A percentile compares a stretch with the other conserved stretches of the same genome.
Evolutionary conservation across 345 rosid genomes (phyloP).

Genomic region (Noccaea bulbosa): DNA sequence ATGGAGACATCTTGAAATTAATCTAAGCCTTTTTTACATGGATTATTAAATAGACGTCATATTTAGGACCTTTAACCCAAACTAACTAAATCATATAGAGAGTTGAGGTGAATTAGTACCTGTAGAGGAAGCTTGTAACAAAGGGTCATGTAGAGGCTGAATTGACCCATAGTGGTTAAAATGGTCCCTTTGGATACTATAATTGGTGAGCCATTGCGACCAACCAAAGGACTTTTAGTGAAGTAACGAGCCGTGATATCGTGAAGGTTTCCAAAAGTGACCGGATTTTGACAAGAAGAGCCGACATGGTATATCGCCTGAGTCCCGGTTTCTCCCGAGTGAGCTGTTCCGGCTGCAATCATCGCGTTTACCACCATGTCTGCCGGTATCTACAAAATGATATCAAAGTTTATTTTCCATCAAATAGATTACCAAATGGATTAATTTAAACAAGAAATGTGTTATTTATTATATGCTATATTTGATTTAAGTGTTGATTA

Average conservation of each 20-base stretch:
- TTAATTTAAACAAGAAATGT: slow-evolving; percentile 8
- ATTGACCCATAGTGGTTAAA: slow-evolving; percentile 62
- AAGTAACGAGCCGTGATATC: slow-evolving; percentile 59
- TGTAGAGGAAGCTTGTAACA: slow-evolving; percentile 66
- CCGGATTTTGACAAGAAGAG: slow-evolving; percentile 64
- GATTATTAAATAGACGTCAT: background rate
- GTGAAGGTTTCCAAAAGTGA: slow-evolving; percentile 55
- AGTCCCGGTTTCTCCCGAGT: slow-evolving; percentile 31
- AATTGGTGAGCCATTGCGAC: slow-evolving; percentile 79
- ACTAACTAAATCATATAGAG: background rate
- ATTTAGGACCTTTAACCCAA: background rate
- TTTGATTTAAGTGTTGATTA: background rate
- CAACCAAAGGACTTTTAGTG: slow-evolving; percentile 66
- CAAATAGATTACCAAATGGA: slow-evolving; percentile 1
- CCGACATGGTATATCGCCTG: slow-evolving; percentile 74
- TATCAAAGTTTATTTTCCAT: background rate
- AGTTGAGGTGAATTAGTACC: slow-evolving; percentile 43
- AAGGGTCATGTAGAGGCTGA: slow-evolving; percentile 70
- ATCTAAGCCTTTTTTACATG: too few species aligned
- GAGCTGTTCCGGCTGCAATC: slow-evolving; percentile 38
- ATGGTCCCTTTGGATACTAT: slow-evolving; percentile 58
- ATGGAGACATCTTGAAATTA: too few species aligned
- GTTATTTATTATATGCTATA: slow-evolving; percentile 23
- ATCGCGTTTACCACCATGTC: slow-evolving; percentile 46
- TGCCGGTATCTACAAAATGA: slow-evolving; percentile 42